Evolutionary conservation across 345 rosid species (phyloP), one percentile per base, ranked within the genome.

Genomic region (Populus davidiana): DNA sequence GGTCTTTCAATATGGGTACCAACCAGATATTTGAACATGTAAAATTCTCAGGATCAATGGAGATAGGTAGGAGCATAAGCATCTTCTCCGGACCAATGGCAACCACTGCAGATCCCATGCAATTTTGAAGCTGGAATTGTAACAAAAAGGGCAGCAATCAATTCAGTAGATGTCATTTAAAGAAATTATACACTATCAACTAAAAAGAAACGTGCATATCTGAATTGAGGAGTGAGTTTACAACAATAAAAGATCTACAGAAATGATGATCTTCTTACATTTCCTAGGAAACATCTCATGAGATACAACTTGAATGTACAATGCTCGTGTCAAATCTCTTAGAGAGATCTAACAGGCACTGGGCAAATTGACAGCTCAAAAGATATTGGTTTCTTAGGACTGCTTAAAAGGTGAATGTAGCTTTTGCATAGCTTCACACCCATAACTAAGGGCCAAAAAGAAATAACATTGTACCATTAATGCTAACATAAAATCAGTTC

Each of bases 81-180:
- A 96, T 80, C 88, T 80, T 91, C 77, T 85, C 90, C 29, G 96
- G 94, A 64, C 99, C 98, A 80, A 93, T 87, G 71, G 93, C 94
- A 80, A 88, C 85, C 74, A 92, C 92, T 67, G 96, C 94, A 69
- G 94, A 88, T 79, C 99, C 99, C 78, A 93, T 81, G 84, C 99
- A 96, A 75, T 82, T 81, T 79, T 78, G 87, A 77, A 91, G 87
- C 99, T 92, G 91, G 82, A 83, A 79, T 75, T 44, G 62, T 74
- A 75, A 78, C 63, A 80, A 74, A 75, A 78, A 47, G 59, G 71
- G 72, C 20, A 79, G 33, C 59, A 71, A 73, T 81, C 75, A 86
- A 69, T 62, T 75, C 71, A 78, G 62, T 20, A 54, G 50, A 71
- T 44, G 50, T 35, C 8, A 77, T 17, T 17, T 54, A 49, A 81